These are phyloP conservation scores for Beauveria sp. DNA, from an alignment of 2,329 filamentous ascomycete species.

Conservation along the genomic window DNA sequence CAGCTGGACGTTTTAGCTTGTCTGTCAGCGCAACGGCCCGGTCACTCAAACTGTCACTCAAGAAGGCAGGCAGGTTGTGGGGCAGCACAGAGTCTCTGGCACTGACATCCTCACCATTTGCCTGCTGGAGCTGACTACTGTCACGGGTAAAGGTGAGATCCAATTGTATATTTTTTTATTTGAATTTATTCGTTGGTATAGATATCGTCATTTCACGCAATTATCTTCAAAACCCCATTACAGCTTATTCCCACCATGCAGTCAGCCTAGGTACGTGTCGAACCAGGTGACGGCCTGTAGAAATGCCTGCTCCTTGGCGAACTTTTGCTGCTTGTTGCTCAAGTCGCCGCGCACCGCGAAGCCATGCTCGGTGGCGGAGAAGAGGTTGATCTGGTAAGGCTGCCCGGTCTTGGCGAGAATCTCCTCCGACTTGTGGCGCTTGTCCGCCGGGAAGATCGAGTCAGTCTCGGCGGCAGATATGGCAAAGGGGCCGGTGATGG, in stretches of 20 bases:
- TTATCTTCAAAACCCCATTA: neutral
- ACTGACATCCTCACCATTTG: no score
- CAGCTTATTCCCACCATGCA: neutral
- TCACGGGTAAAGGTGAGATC: neutral
- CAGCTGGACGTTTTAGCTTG: neutral
- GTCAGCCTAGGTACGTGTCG: conserved; percentile 36
- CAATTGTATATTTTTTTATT: neutral
- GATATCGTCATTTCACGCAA: no score
- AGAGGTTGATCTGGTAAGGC: conserved; percentile 64
- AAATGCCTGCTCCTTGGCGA: conserved; percentile 73
- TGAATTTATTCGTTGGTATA: no score
- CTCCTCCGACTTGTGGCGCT: conserved; percentile 50
- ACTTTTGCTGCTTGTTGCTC: conserved; percentile 44
- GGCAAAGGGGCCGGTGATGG: conserved; percentile 47
- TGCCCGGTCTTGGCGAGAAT: conserved; percentile 45
- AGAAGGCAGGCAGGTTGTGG: neutral
- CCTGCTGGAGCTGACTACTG: no score
- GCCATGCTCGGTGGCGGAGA: conserved; percentile 61
- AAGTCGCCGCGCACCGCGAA: conserved; percentile 64
- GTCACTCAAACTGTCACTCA: no score
- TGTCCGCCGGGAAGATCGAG: conserved; percentile 46
- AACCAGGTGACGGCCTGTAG: conserved; percentile 71
- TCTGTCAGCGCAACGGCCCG: neutral
- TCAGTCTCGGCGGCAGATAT: conserved; percentile 60
- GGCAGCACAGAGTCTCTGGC: neutral